A percentile compares a stretch with the other conserved stretches of the same genome.
These are phyloP conservation scores for Venturia nashicola DNA, from an alignment of 2,329 filamentous ascomycete genomes.

Conservation along the genomic window DNA sequence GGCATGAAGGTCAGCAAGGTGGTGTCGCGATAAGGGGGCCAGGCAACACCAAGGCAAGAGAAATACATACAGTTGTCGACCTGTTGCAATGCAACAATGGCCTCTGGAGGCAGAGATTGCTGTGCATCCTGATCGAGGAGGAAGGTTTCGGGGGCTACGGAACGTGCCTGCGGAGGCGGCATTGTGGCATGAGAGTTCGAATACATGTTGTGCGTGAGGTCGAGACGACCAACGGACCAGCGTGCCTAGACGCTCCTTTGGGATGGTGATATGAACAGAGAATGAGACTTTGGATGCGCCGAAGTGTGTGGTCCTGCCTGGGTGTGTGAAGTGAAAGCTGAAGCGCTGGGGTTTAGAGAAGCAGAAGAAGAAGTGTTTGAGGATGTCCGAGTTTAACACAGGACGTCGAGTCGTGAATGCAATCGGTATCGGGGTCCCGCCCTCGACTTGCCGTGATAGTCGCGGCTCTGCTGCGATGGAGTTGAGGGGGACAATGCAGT, in stretches of 20 bases:
- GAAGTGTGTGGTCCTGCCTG: not conserved
- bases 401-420: not conserved
- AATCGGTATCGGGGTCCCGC: constrained; percentile 4
- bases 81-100: constrained; percentile 92
- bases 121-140: constrained; percentile 96
- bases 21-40: not conserved
- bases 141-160: constrained; percentile 86
- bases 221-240: constrained; percentile 6
- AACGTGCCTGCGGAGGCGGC: constrained; percentile 62
- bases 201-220: constrained; percentile 28
- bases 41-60: constrained; percentile 6
- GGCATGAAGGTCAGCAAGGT: constrained; percentile 3
- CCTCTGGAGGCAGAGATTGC: constrained; percentile 89
- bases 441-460: constrained; percentile 2
- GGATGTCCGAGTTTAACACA: not conserved
- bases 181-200: constrained; percentile 56
- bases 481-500: not conserved
- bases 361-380: constrained; percentile 3
- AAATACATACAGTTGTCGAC: constrained; percentile 79
- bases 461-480: not conserved
- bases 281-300: constrained; percentile 1
- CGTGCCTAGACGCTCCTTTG: constrained; percentile 1
- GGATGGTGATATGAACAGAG: not conserved
- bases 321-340: constrained; percentile 1
- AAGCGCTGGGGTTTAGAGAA: not conserved